Conservation (phyloP, 208 protist species). For the Crithidia mellificae region DNA sequence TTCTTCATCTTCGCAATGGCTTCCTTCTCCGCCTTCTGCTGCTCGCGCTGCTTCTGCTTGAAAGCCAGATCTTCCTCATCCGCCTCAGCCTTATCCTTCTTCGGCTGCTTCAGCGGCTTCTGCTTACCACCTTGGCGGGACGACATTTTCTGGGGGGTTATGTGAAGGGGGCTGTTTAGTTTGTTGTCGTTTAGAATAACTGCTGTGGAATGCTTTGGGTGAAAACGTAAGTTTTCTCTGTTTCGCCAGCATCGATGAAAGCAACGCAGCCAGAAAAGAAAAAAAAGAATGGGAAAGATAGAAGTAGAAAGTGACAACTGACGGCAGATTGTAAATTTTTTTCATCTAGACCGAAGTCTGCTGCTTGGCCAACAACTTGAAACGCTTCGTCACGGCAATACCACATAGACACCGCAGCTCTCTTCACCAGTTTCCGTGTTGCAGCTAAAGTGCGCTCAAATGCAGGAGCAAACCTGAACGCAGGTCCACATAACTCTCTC, state of each 20-base stretch:
- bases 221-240: conserved; percentile 10
- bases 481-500: too few relatives aligned
- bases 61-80: conserved; percentile 79
- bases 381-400: too few relatives aligned
- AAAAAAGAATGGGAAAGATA: conserved; percentile 21
- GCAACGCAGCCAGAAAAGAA: conserved; percentile 1
- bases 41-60: conserved; percentile 77
- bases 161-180: conserved; percentile 1
- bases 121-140: conserved; percentile 88
- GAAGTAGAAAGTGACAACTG: conserved; percentile 1
- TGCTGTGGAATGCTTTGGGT: conserved; percentile 1
- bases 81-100: conserved; percentile 70
- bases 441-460: too few relatives aligned
- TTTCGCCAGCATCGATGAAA: too few relatives aligned
- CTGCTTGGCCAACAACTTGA: too few relatives aligned
- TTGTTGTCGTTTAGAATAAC: conserved; percentile 17
- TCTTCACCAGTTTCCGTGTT: too few relatives aligned
- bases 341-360: too few relatives aligned
- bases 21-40: conserved; percentile 90
- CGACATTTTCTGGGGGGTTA: conserved; percentile 49
- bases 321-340: too few relatives aligned
- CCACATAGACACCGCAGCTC: too few relatives aligned
- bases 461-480: too few relatives aligned
- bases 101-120: conserved; percentile 88
- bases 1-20: conserved; percentile 87